Percentiles rank a stretch among this genome's conserved stretches.
Conservation (phyloP, 805 yeast genomes). For the Wickerhamomyces ciferrii region DNA sequence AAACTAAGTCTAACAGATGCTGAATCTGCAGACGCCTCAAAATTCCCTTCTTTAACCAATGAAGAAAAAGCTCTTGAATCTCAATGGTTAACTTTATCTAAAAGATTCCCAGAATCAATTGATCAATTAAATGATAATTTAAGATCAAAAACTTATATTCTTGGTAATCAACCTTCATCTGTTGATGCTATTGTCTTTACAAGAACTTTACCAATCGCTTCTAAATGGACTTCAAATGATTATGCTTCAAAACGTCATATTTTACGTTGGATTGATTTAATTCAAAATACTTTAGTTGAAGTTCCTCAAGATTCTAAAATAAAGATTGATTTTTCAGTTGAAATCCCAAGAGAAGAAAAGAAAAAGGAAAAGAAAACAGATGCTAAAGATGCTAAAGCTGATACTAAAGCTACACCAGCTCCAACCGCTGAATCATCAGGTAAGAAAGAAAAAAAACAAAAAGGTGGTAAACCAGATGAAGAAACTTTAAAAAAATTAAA, state of each 20-base stretch:
- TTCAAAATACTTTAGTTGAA: slow-evolving; percentile 63
- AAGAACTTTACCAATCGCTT: slow-evolving; percentile 55
- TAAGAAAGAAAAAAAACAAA: slow-evolving; percentile 39
- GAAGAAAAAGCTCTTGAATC: slow-evolving; percentile 68
- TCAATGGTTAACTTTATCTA: slow-evolving; percentile 76
- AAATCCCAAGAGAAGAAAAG: slow-evolving; percentile 68
- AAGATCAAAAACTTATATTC: slow-evolving; percentile 63
- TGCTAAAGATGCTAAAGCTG: slow-evolving; percentile 19
- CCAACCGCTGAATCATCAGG: slow-evolving; percentile 24
- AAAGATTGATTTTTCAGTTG: slow-evolving; percentile 51
- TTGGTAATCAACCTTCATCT: slow-evolving; percentile 60
- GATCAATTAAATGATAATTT: slow-evolving; percentile 65
- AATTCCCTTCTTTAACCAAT: slow-evolving; percentile 22
- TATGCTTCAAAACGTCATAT: slow-evolving; percentile 72
- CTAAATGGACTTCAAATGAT: slow-evolving; percentile 47
- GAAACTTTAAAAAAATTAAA: slow-evolving; percentile 39
- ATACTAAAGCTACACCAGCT: slow-evolving; percentile 17
- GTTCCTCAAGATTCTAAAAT: slow-evolving; percentile 52
- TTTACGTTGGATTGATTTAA: slow-evolving; percentile 86
- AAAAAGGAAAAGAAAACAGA: slow-evolving; percentile 44
- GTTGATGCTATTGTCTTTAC: slow-evolving; percentile 73
- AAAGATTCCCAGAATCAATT: slow-evolving; percentile 48
- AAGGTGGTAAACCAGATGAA: slow-evolving; percentile 42
- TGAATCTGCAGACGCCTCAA: slow-evolving; percentile 18
- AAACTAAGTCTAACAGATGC: slow-evolving; percentile 23